A percentile compares a stretch with the other conserved stretches of the same genome.
phyloP scores from a whole-genome alignment of 495 filamentous ascomycete genomes.

The Rusavskia elegans region DNA sequence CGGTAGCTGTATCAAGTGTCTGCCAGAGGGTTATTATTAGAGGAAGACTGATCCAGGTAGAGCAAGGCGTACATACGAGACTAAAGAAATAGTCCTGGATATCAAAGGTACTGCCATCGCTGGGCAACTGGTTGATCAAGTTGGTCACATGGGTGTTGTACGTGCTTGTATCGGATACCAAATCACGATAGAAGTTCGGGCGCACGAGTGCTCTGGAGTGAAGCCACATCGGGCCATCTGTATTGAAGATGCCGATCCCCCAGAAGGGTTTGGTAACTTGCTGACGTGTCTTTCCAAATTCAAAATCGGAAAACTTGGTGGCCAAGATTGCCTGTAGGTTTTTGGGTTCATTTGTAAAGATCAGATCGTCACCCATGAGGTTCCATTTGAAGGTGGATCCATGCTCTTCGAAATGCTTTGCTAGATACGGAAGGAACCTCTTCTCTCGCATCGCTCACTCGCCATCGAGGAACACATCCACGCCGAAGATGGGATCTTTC shows the following conservation, averaged over 20 bases:
- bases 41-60: too few relatives aligned
- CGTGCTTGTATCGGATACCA: conserved; percentile 26
- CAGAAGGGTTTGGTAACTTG: background rate
- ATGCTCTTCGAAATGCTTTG: background rate
- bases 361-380: too few relatives aligned
- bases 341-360: conserved; percentile 45
- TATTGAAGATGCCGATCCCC: background rate
- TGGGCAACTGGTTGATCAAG: too few relatives aligned
- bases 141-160: conserved; percentile 35
- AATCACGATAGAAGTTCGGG: conserved; percentile 11
- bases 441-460: too few relatives aligned
- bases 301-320: conserved; percentile 43
- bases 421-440: background rate
- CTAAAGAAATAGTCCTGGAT: too few relatives aligned
- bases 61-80: too few relatives aligned
- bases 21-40: too few relatives aligned
- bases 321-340: conserved; percentile 62
- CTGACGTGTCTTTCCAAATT: background rate
- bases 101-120: too few relatives aligned
- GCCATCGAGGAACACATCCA: background rate
- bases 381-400: background rate
- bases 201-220: background rate
- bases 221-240: background rate
- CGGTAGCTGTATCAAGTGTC: too few relatives aligned
- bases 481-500: background rate